Evolutionary conservation across 2,329 filamentous ascomycete species (phyloP).

Genomic region (Xylariaceae sp.): DNA sequence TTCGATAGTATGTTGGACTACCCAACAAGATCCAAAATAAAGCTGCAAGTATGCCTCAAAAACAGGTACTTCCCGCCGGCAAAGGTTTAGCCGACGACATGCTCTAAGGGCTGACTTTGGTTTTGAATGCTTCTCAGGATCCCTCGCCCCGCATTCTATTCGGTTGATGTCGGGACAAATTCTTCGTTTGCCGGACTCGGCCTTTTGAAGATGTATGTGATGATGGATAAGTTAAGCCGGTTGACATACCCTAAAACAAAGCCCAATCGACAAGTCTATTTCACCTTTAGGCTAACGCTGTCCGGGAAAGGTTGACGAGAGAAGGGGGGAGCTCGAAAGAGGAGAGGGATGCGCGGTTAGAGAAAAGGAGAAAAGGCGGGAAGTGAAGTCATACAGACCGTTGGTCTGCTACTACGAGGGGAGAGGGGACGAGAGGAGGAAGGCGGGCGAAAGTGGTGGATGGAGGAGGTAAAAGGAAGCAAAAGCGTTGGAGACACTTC

Average conservation of each 20-base stretch:
- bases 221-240: neutral
- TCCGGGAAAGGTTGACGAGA: slow-evolving; percentile 4
- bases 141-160: no score
- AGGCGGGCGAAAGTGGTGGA: slow-evolving; percentile 7
- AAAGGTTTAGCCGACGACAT: no score
- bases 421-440: slow-evolving; percentile 9
- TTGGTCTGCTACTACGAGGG: no score
- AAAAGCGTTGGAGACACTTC: slow-evolving; percentile 1
- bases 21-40: no score
- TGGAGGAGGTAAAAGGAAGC: slow-evolving; percentile 4
- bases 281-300: slow-evolving; percentile 9
- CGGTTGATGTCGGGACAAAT: no score
- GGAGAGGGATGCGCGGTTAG: slow-evolving; percentile 10
- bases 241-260: slow-evolving; percentile 17
- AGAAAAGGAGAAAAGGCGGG: slow-evolving; percentile 7
- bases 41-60: no score
- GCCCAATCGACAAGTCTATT: slow-evolving; percentile 17
- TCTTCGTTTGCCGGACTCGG: no score
- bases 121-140: no score
- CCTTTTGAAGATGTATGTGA: no score
- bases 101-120: no score
- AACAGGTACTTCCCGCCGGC: no score
- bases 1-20: no score
- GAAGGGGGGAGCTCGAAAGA: slow-evolving; percentile 1
- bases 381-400: slow-evolving; percentile 18